A percentile compares a stretch with the other conserved stretches of the same genome.
Conservation (phyloP, 768 basidiomycete species). For the Tulasnella sp. region DNA sequence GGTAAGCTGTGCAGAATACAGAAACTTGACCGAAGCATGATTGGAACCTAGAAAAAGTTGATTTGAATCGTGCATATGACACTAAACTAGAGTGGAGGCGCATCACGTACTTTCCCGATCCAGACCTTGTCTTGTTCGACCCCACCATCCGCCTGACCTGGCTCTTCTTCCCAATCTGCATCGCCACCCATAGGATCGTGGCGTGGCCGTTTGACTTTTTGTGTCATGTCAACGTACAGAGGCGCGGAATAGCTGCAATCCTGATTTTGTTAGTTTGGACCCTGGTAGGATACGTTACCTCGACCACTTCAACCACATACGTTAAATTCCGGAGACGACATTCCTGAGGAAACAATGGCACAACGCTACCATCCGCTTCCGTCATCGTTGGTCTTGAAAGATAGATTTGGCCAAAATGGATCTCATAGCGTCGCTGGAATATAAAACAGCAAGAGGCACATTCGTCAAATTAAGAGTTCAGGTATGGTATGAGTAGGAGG, state of each 20-base stretch:
- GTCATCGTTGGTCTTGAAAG: conserved; percentile 90
- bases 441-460: background rate
- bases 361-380: conserved; percentile 88
- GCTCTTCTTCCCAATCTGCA: conserved; percentile 62
- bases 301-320: conserved; percentile 19
- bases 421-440: conserved; percentile 78
- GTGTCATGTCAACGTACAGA: conserved; percentile 90
- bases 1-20: conserved; percentile 76
- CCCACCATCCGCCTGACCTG: conserved; percentile 51
- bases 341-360: conserved; percentile 93
- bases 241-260: conserved; percentile 65
- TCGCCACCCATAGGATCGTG: conserved; percentile 75
- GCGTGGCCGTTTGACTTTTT: conserved; percentile 65
- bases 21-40: conserved; percentile 94
- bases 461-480: background rate
- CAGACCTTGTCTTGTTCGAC: conserved; percentile 60
- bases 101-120: conserved; percentile 69
- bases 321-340: conserved; percentile 90
- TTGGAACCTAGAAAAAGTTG: conserved; percentile 60
- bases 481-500: background rate
- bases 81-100: conserved; percentile 21
- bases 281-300: background rate
- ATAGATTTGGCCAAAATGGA: conserved; percentile 96
- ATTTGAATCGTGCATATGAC: background rate
- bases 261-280: background rate